Percentiles rank a stretch among this genome's conserved stretches.
Evolutionary conservation across 352 stramenopile genomes (phyloP).

Genomic region (Globisporangium emineosum): DNA sequence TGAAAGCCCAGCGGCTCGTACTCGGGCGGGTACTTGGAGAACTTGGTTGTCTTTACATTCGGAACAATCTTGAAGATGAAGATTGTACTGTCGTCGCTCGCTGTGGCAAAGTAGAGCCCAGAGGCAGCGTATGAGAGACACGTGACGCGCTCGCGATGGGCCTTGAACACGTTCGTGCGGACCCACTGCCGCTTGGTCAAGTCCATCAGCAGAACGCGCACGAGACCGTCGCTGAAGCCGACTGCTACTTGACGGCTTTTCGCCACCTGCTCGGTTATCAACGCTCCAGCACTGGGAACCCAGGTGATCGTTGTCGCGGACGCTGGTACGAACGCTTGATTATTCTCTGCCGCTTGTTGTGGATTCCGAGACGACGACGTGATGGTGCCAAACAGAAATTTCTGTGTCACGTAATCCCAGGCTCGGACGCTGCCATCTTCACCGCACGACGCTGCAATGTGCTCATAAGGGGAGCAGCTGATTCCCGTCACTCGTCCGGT

Average conservation of each 20-base stretch:
- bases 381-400: slow-evolving; percentile 13
- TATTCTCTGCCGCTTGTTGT: slow-evolving; percentile 13
- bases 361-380: slow-evolving; percentile 10
- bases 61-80: slow-evolving; percentile 82
- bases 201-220: slow-evolving; percentile 70
- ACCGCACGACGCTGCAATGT: slow-evolving; percentile 80
- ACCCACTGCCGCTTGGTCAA: slow-evolving; percentile 46
- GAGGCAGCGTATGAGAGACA: slow-evolving; percentile 69
- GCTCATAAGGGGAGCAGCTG: slow-evolving; percentile 80
- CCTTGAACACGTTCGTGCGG: slow-evolving; percentile 84
- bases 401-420: slow-evolving; percentile 80
- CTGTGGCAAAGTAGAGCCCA: slow-evolving; percentile 69
- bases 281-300: slow-evolving; percentile 48
- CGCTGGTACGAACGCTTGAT: slow-evolving; percentile 25
- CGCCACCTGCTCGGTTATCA: slow-evolving; percentile 41
- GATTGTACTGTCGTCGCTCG: slow-evolving; percentile 73
- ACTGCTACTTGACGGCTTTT: slow-evolving; percentile 78
- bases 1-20: slow-evolving; percentile 83
- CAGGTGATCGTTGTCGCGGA: slow-evolving; percentile 67
- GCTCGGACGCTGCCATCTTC: slow-evolving; percentile 82
- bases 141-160: slow-evolving; percentile 76
- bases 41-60: slow-evolving; percentile 49
- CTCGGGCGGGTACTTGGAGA: slow-evolving; percentile 48
- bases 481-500: slow-evolving; percentile 72
- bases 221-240: slow-evolving; percentile 87